A percentile compares a stretch with the other conserved stretches of the same genome.
These are phyloP conservation scores for Sordaria brevicollis DNA, from an alignment of 495 filamentous ascomycete species.

Conservation along the genomic window DNA sequence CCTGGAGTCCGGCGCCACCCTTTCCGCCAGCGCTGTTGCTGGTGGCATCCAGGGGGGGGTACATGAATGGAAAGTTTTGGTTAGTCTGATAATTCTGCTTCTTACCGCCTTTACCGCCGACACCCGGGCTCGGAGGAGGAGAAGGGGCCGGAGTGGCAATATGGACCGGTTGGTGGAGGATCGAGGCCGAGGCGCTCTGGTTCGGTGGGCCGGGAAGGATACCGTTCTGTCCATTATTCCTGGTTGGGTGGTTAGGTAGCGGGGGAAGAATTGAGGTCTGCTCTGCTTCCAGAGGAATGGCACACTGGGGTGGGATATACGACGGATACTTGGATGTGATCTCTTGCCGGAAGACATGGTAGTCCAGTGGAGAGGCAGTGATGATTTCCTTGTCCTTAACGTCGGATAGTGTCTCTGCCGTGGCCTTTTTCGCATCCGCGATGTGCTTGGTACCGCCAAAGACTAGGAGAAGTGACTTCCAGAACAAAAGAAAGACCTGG, in stretches of 20 bases:
- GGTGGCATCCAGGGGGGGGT: conserved; percentile 75
- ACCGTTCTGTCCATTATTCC: conserved; percentile 37
- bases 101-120: conserved; percentile 87
- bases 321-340: conserved; percentile 98
- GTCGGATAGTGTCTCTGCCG: conserved; percentile 38
- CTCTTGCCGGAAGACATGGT: conserved; percentile 92
- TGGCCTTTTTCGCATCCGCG: conserved; percentile 59
- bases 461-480: conserved; percentile 80
- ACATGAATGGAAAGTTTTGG: conserved; percentile 96
- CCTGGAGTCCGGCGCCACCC: conserved; percentile 64
- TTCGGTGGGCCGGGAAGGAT: conserved; percentile 36
- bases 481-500: conserved; percentile 65
- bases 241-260: conserved; percentile 58
- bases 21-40: conserved; percentile 84
- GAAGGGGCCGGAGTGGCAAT: conserved; percentile 98
- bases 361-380: conserved; percentile 88
- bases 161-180: conserved; percentile 91
- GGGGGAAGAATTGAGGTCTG: conserved; percentile 85
- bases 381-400: conserved; percentile 47
- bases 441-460: conserved; percentile 70
- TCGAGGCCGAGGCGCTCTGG: conserved; percentile 58
- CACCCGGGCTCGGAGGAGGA: conserved; percentile 82
- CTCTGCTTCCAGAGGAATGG: conserved; percentile 79
- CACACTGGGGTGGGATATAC: conserved; percentile 76
- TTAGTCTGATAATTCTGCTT: conserved; percentile 99